Conservation (phyloP, 306 rosid genomes). For the Prosopis cineraria region DNA sequence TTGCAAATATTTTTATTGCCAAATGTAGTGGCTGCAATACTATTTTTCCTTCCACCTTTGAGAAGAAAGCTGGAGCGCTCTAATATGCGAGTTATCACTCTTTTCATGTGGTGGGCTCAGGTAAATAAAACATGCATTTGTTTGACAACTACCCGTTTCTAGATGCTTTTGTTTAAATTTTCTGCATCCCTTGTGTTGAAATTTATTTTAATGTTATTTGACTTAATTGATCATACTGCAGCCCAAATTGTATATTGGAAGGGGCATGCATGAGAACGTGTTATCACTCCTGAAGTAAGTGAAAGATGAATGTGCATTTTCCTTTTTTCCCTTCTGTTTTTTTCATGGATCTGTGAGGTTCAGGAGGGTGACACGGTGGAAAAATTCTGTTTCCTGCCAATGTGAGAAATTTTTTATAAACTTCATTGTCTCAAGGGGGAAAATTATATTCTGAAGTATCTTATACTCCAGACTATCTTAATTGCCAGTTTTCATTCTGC, state of each 20-base stretch:
- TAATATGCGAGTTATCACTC: conserved; percentile 66
- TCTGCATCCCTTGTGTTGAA: neutral
- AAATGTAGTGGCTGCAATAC: conserved; percentile 67
- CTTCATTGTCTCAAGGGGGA: neutral
- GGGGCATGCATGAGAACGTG: conserved; percentile 93
- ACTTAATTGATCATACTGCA: conserved; percentile 52
- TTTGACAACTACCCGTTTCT: conserved; percentile 24
- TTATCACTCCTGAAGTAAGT: conserved; percentile 84
- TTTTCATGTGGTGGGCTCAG: conserved; percentile 99
- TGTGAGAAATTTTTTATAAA: neutral
- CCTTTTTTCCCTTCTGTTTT: neutral
- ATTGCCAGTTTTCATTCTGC: conserved; percentile 24
- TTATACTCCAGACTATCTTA: too few species aligned
- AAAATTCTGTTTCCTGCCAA: neutral
- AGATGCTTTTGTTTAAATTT: conserved; percentile 13
- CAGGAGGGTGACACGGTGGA: neutral
- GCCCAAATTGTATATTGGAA: conserved; percentile 93
- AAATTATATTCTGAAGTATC: neutral
- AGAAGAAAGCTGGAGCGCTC: conserved; percentile 85
- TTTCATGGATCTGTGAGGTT: neutral
- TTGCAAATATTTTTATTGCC: conserved; percentile 74
- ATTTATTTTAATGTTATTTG: conserved; percentile 27
- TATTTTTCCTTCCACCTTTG: conserved; percentile 91
- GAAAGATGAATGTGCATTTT: conserved; percentile 24
- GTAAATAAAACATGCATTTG: conserved; percentile 49